phyloP scores from a whole-genome alignment of 2,329 filamentous ascomycete genomes.

The Colletotrichum gloeosporioides region DNA sequence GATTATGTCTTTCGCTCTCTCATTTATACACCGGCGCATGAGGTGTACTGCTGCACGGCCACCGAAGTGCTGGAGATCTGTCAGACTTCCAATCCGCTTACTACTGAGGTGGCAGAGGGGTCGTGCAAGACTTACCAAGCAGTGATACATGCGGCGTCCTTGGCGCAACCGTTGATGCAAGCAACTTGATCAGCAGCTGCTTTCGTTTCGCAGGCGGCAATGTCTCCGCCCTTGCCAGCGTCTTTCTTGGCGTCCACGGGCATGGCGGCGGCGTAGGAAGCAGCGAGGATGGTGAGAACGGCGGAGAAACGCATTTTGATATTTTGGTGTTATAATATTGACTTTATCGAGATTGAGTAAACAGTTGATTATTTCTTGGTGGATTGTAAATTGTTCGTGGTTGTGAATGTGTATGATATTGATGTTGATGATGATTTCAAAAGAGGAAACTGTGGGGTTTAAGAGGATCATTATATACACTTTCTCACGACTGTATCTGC shows the following conservation, averaged over 20 bases:
- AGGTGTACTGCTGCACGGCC: background rate
- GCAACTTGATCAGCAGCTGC: background rate
- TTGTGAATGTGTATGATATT: background rate
- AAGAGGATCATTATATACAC: background rate
- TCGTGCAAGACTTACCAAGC: background rate
- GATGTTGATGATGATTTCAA: accelerated
- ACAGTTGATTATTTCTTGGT: background rate
- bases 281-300: background rate
- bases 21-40: background rate
- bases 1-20: background rate
- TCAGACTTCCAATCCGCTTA: background rate
- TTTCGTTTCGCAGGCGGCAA: background rate
- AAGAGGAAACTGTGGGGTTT: accelerated
- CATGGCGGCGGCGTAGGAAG: background rate
- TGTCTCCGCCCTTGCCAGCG: background rate
- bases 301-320: conserved; percentile 36
- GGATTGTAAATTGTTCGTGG: accelerated
- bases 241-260: background rate
- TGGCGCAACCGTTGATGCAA: background rate
- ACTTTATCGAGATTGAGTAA: accelerated
- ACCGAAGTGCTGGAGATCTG: background rate
- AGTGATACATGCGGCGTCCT: background rate
- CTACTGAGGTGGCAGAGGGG: background rate
- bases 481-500: background rate
- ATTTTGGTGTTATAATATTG: background rate